Conservation (phyloP, 805 yeast species). For the Candida oleophila region DNA sequence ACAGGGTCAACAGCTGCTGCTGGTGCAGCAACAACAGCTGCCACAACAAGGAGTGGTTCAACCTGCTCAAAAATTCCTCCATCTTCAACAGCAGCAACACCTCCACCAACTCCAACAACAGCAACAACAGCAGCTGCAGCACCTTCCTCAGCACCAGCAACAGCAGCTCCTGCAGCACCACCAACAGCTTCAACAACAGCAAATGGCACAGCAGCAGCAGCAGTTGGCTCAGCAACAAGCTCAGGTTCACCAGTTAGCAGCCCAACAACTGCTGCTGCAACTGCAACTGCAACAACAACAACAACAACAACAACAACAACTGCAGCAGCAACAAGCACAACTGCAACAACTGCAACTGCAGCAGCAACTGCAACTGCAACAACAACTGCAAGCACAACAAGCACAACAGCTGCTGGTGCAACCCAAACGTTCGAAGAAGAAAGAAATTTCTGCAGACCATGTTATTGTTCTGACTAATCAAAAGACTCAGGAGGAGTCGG, state of each 20-base stretch:
- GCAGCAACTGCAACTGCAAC: conserved; percentile 5
- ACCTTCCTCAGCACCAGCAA: conserved; percentile 5
- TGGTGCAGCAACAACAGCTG: conserved; percentile 12
- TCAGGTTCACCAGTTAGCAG: conserved; percentile 9
- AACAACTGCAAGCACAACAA: conserved; percentile 5
- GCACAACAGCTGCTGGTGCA: conserved; percentile 8
- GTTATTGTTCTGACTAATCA: conserved; percentile 1
- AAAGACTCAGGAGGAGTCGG: conserved; percentile 1
- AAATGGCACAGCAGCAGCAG: conserved; percentile 14
- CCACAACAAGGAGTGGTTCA: conserved; percentile 10
- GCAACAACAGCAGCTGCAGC: conserved; percentile 12
- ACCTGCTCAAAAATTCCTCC: conserved; percentile 4
- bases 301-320: conserved; percentile 4
- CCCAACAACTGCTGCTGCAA: conserved; percentile 11
- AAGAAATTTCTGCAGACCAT: neutral
- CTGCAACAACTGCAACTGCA: neutral
- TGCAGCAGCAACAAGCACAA: neutral
- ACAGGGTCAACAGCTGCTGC: conserved; percentile 13
- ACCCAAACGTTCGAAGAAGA: conserved; percentile 3
- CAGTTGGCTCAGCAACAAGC: conserved; percentile 9
- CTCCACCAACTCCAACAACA: conserved; percentile 15
- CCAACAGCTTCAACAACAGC: conserved; percentile 13
- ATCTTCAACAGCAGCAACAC: conserved; percentile 12
- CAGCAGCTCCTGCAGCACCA: conserved; percentile 8
- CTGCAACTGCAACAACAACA: conserved; percentile 14